Conservation (phyloP, 805 yeast species). For the Saturnispora halmiae region DNA sequence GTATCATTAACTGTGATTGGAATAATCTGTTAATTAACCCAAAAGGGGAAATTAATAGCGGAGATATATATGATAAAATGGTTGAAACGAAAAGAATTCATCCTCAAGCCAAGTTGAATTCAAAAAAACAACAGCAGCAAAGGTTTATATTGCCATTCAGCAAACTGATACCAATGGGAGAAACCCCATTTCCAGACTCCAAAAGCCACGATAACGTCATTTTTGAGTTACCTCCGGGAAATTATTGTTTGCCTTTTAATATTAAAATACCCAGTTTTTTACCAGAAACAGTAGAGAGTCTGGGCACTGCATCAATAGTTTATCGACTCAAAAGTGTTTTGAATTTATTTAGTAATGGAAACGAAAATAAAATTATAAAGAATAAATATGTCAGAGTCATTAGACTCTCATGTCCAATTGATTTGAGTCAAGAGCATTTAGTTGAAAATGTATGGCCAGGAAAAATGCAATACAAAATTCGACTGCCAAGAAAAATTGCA, state of each 20-base stretch:
- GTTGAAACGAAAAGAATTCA: background rate
- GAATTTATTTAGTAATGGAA: slow-evolving; percentile 5
- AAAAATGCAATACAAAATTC: slow-evolving; percentile 42
- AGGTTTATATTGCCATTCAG: slow-evolving; percentile 2
- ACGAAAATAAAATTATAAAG: background rate
- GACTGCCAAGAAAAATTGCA: slow-evolving; percentile 34
- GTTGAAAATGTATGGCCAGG: slow-evolving; percentile 45
- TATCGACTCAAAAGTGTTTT: slow-evolving; percentile 31
- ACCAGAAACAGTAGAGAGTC: slow-evolving; percentile 45
- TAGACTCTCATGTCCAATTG: slow-evolving; percentile 35
- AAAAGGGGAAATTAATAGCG: slow-evolving; percentile 30
- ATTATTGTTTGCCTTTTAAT: slow-evolving; percentile 42
- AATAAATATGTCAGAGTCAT: slow-evolving; percentile 35
- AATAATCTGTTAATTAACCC: slow-evolving; percentile 34
- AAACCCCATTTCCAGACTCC: slow-evolving; percentile 29
- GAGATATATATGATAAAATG: background rate
- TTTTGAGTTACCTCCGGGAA: slow-evolving; percentile 41
- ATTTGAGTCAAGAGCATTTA: slow-evolving; percentile 34
- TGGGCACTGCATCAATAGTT: slow-evolving; percentile 33
- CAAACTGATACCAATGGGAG: slow-evolving; percentile 17
- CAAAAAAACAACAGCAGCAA: background rate
- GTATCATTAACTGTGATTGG: slow-evolving; percentile 40
- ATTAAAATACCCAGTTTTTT: slow-evolving; percentile 37
- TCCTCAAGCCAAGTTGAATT: background rate
- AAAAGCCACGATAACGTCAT: slow-evolving; percentile 7